These are phyloP conservation scores for Copromyces sp. DNA, from an alignment of 495 filamentous ascomycete species.

Conservation along the genomic window DNA sequence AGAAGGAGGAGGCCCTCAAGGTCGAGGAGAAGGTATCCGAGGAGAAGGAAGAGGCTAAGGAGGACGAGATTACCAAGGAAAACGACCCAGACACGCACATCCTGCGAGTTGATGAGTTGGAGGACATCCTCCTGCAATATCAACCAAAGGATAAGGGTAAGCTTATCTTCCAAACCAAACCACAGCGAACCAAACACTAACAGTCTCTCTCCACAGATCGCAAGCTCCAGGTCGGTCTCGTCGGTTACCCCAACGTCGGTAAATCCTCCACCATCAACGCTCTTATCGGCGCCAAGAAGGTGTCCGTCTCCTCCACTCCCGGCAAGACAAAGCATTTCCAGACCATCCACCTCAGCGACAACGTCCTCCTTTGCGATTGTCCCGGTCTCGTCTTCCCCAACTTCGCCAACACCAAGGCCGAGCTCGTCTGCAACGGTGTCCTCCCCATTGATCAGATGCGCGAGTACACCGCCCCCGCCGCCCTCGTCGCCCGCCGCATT, in stretches of 20 bases:
- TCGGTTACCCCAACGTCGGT: constrained; percentile 98
- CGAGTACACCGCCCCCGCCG: constrained; percentile 83
- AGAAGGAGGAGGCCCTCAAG: constrained; percentile 11
- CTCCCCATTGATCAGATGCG: constrained; percentile 95
- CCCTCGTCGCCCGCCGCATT: constrained; percentile 79
- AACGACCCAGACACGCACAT: constrained; percentile 63
- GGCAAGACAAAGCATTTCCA: constrained; percentile 99
- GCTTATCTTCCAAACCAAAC: not conserved
- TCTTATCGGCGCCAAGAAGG: constrained; percentile 93
- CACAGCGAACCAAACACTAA: not conserved
- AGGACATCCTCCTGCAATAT: constrained; percentile 74
- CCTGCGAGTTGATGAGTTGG: constrained; percentile 82
- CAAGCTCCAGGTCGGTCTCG: constrained; percentile 84
- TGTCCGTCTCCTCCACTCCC: constrained; percentile 93
- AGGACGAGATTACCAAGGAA: constrained; percentile 19
- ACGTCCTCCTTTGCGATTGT: constrained; percentile 92
- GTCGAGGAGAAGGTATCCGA: constrained; percentile 36
- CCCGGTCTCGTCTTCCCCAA: constrained; percentile 98
- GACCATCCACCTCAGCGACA: constrained; percentile 84
- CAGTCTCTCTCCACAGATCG: constrained; percentile 26
- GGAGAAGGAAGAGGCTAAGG: constrained; percentile 25
- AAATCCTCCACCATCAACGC: constrained; percentile 99
- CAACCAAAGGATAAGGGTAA: constrained; percentile 48
- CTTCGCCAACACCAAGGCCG: constrained; percentile 92
- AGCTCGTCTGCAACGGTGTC: constrained; percentile 91